Conservation (phyloP, 331 rosid genomes). For the Pyracantha coccinea region DNA sequence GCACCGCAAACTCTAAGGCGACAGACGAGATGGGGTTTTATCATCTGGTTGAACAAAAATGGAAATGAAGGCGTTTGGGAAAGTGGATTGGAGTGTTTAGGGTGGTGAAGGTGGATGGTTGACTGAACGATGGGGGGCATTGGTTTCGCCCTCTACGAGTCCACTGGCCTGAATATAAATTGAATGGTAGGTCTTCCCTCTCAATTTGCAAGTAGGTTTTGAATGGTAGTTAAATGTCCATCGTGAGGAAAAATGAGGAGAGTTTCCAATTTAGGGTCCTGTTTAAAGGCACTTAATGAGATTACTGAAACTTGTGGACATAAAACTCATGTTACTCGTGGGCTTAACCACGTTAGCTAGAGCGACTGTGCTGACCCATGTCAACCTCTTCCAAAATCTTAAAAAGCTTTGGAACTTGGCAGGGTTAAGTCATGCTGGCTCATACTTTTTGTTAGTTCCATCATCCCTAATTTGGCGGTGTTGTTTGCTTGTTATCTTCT, state of each 20-base stretch:
- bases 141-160: neutral
- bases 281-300: neutral
- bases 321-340: neutral
- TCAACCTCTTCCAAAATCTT: too few species aligned
- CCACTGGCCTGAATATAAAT: neutral
- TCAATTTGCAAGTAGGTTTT: neutral
- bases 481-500: too few species aligned
- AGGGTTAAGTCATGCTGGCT: too few species aligned
- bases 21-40: neutral
- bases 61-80: neutral
- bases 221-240: slow-evolving; percentile 11
- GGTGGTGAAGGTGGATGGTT: neutral
- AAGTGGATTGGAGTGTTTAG: neutral
- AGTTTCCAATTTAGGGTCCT: neutral
- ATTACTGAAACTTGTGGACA: neutral
- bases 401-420: too few species aligned
- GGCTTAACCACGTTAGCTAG: too few species aligned
- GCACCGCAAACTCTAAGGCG: neutral
- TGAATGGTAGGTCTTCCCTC: slow-evolving; percentile 15
- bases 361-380: too few species aligned
- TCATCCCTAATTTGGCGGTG: too few species aligned
- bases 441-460: too few species aligned
- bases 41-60: neutral
- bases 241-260: neutral
- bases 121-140: neutral